Evolutionary conservation across 768 basidiomycete species (phyloP), one percentile per base, ranked within the genome.

Genomic region (Mycena floridula): DNA sequence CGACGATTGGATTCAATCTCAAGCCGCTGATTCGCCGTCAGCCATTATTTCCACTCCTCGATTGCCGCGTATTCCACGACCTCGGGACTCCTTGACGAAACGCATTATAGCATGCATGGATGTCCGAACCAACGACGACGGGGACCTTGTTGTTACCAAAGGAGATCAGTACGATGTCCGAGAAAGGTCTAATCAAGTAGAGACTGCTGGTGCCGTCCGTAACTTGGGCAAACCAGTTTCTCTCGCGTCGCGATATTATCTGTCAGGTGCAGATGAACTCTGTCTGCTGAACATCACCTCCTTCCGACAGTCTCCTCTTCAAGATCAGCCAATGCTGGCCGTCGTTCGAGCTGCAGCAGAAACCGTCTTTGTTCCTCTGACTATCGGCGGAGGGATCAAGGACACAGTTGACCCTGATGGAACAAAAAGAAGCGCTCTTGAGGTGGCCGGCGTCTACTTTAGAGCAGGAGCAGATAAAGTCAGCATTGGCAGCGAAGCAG

Each of bases 261-360:
- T 68, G 9, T 79, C 82, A 25, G 93, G 93, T 25, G 95, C 95
- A 37, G 96, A 99, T 64, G 96, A 99, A 66, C 73, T 99, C 26
- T 96, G 92, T 61, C 82, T 99, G 50, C 85, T 99, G 60, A 99
- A 99, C 67, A 99, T 99, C 73, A 99, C 96, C 13, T 96, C 95
- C 50, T 99, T 99, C 80, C 89, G 96, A 49, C 85, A 89, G 57
- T 97, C 92, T 12, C 94, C 96, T 1, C 74, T 99, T 26, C 83
- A 74, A 36, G 96, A 98, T 65, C 96, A 99, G 66, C 96, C 96
- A 1, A 98, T 99, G 96, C 79, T 99, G 44, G 89, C 90, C 25
- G 89, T 99, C 56, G 90, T 98, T 32, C 83, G 86, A 44, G 82
- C 82, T 0, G 87, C 94, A 0, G 93, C 96, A 1, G 80, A 90